Conservation (phyloP, 768 basidiomycete species). For the Collybia nuda region DNA sequence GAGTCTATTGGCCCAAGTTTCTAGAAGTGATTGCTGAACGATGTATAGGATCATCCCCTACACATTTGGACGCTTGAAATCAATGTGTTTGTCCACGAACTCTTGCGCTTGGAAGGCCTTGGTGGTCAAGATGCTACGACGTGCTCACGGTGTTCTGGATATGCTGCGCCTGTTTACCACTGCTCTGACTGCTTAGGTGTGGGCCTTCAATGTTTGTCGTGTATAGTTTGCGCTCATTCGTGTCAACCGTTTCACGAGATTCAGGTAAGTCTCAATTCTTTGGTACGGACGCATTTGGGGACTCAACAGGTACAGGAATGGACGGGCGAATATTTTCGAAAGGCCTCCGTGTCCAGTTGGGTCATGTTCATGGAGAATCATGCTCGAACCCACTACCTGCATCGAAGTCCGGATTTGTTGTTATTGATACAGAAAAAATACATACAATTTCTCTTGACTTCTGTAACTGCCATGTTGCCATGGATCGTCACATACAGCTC, state of each 20-base stretch:
- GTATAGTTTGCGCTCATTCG: not conserved
- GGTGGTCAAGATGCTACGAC: too few relatives aligned
- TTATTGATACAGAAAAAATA: not conserved
- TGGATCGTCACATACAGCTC: slow-evolving; percentile 5
- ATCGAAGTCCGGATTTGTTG: not conserved
- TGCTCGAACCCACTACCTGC: not conserved
- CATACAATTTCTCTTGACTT: not conserved
- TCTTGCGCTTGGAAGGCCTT: not conserved
- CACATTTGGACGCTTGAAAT: slow-evolving; percentile 1
- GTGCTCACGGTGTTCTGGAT: too few relatives aligned
- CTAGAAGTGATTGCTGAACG: not conserved
- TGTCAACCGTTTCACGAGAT: not conserved
- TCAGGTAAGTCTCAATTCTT: not conserved
- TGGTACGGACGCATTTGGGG: too few relatives aligned
- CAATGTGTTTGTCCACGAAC: not conserved
- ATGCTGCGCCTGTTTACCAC: not conserved
- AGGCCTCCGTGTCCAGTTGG: not conserved
- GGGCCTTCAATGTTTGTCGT: not conserved
- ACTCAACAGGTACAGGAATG: too few relatives aligned
- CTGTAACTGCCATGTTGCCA: not conserved
- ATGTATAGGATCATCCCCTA: not conserved
- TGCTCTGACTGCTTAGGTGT: not conserved
- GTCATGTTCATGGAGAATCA: not conserved
- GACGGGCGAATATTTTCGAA: too few relatives aligned
- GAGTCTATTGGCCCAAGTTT: too few relatives aligned